Base-by-base conservation (phyloP, 2,329 filamentous ascomycete genomes). In the Onygenales sp. region DNA sequence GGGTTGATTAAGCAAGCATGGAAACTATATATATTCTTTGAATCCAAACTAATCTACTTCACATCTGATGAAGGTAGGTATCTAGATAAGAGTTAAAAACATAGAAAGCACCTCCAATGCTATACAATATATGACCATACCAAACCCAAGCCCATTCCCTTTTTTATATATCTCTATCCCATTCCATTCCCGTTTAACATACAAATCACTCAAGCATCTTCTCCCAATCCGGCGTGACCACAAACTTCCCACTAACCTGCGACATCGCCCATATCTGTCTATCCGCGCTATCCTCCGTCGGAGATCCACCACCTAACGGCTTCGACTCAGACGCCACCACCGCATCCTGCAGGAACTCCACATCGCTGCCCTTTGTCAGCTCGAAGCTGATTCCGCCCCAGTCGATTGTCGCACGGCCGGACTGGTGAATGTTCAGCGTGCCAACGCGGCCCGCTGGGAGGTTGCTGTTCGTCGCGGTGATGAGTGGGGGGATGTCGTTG, bases 171-270 rank as follows among this genome's bases (percentile, higher is more conserved):
- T 27, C 21, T 27, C 21, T 27, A 27, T 27, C 21, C 21, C 10
- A 41, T 38, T 38, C 13, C 14, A 38, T 31, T 4, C 35, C 17
- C 39, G 5, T 11, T 35, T n/a, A 42, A 43, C n/a, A 32, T 43
- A 17, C n/a, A 8, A 27, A 48, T 60, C 54, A 60, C 42, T 55
- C 70, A 50, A 72, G 58, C 51, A 83, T 75, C 60, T 76, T 72
- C 46, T 73, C 72, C 78, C 80, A 84, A 63, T 85, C 75, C 11
- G 82, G 82, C 50, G 75, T 78, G 36, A 84, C 77, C 2, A 84
- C 79, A 62, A 84, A 83, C 66, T 83, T 84, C 52, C 79, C 80
- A 65, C 78, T 80, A n/a, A 85, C 72, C 60, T 82, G 76, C 7
- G 81, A 82, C 71, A 85, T 78, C 2, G 76, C 76, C 66, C 76